Evolutionary conservation across 2,329 filamentous ascomycete species (phyloP).

Genomic region (Sordariomycetes sp.): DNA sequence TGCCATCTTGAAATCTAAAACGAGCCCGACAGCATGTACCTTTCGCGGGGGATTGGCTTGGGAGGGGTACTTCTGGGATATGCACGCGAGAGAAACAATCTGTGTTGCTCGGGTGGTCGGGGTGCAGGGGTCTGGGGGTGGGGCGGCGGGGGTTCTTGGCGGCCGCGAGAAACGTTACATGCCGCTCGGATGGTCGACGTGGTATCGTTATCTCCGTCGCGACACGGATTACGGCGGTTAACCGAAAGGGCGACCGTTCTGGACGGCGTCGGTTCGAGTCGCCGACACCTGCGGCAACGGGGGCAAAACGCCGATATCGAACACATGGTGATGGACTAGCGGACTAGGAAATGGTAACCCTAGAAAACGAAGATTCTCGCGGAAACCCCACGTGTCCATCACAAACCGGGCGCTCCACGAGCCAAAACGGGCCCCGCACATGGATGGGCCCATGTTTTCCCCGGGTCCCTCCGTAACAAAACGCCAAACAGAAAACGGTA

Average conservation of each 20-base stretch:
- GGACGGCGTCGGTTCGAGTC: background rate
- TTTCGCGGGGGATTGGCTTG: no score
- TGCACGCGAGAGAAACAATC: background rate
- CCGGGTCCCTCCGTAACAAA: background rate
- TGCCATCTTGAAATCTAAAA: no score
- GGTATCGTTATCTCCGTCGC: background rate
- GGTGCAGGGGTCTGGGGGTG: background rate
- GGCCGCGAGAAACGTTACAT: conserved; percentile 10
- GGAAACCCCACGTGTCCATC: no score
- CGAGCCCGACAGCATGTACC: no score
- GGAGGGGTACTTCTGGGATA: background rate
- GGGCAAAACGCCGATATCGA: no score
- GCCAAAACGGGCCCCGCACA: background rate
- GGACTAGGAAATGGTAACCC: no score
- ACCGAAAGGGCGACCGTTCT: background rate
- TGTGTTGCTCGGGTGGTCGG: background rate
- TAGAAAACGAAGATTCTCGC: no score
- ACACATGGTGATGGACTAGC: no score
- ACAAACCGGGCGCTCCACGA: no score
- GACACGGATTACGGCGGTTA: background rate
- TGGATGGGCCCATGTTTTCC: background rate
- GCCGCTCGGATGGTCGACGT: background rate
- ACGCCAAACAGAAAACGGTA: no score
- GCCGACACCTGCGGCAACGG: no score
- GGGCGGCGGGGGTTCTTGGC: background rate